These are phyloP conservation scores for Solanum corneliomulleri DNA, from an alignment of 257 asterid species.

Conservation along the genomic window DNA sequence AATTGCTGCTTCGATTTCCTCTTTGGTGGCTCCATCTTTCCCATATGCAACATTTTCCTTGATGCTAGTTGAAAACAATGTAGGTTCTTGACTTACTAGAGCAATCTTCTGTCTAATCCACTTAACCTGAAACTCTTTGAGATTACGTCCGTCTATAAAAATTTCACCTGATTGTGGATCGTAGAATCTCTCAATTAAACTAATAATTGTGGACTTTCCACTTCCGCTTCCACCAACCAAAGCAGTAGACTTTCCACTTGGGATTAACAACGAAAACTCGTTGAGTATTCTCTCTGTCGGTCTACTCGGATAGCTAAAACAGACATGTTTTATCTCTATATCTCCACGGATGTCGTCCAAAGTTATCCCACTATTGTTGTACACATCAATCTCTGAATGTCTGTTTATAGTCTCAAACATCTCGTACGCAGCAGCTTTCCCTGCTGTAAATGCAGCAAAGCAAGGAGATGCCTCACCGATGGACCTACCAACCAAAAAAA, in stretches of 20 bases:
- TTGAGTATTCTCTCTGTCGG: slow-evolving; percentile 50
- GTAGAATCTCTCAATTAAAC: slow-evolving; percentile 66
- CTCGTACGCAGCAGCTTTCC: slow-evolving; percentile 66
- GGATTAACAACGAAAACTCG: slow-evolving; percentile 44
- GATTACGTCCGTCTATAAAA: slow-evolving; percentile 44
- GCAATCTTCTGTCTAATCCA: slow-evolving; percentile 68
- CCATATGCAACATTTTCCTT: slow-evolving; percentile 67
- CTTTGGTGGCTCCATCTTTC: slow-evolving; percentile 46
- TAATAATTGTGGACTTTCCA: slow-evolving; percentile 66
- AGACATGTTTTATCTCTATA: slow-evolving; percentile 36
- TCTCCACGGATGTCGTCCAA: slow-evolving; percentile 51
- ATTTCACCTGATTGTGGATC: slow-evolving; percentile 65
- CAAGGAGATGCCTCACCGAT: slow-evolving; percentile 68
- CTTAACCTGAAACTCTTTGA: slow-evolving; percentile 50
- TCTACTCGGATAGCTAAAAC: slow-evolving; percentile 55
- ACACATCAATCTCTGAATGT: slow-evolving; percentile 48
- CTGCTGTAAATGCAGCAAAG: slow-evolving; percentile 58
- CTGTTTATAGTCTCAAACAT: slow-evolving; percentile 56
- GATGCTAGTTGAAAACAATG: slow-evolving; percentile 56
- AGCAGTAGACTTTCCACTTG: slow-evolving; percentile 53
- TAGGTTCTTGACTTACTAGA: slow-evolving; percentile 81
- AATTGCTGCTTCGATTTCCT: slow-evolving; percentile 51
- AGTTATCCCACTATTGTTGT: slow-evolving; percentile 28
- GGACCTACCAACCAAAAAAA: slow-evolving; percentile 22
- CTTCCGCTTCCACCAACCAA: slow-evolving; percentile 82